Evolutionary conservation across 1,284 basidiomycete genomes (phyloP).

Genomic region (Veloboletus limbatus): DNA sequence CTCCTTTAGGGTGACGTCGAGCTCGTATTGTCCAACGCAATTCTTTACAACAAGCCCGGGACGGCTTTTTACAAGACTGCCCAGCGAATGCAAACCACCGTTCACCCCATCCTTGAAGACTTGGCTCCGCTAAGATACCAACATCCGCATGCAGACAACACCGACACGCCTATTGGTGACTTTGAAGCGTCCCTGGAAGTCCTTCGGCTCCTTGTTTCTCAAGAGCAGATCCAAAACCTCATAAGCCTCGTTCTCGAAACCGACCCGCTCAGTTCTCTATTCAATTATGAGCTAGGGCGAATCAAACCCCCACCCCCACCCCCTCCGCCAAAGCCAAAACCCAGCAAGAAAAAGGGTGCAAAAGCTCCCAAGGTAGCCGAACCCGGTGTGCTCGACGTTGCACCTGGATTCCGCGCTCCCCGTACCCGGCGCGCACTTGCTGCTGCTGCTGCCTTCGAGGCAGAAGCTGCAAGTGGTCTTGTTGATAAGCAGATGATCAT

Average conservation of each 20-base stretch:
- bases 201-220: conserved; percentile 53
- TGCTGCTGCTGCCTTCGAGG: conserved; percentile 43
- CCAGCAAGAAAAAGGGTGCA: conserved; percentile 35
- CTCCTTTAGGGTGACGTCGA: conserved; percentile 72
- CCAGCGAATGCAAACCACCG: conserved; percentile 59
- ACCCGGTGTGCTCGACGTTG: conserved; percentile 18
- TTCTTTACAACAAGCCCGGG: conserved; percentile 80
- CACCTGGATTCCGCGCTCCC: conserved; percentile 47
- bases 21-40: conserved; percentile 85
- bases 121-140: conserved; percentile 40
- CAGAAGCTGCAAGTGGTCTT: conserved; percentile 31
- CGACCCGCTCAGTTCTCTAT: conserved; percentile 64
- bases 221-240: conserved; percentile 49
- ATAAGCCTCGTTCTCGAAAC: conserved; percentile 51
- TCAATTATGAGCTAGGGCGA: conserved; percentile 62
- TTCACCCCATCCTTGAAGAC: conserved; percentile 58
- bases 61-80: conserved; percentile 77
- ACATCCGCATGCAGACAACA: conserved; percentile 11
- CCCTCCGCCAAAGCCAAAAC: conserved; percentile 38
- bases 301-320: conserved; percentile 55
- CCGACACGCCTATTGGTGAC: conserved; percentile 47
- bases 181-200: conserved; percentile 65
- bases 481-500: conserved; percentile 7
- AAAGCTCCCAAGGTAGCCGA: conserved; percentile 35
- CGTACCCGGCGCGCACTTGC: conserved; percentile 44